These are phyloP conservation scores for Fusarium haematococcum DNA, from an alignment of 2,329 filamentous ascomycete genomes.

Conservation along the genomic window DNA sequence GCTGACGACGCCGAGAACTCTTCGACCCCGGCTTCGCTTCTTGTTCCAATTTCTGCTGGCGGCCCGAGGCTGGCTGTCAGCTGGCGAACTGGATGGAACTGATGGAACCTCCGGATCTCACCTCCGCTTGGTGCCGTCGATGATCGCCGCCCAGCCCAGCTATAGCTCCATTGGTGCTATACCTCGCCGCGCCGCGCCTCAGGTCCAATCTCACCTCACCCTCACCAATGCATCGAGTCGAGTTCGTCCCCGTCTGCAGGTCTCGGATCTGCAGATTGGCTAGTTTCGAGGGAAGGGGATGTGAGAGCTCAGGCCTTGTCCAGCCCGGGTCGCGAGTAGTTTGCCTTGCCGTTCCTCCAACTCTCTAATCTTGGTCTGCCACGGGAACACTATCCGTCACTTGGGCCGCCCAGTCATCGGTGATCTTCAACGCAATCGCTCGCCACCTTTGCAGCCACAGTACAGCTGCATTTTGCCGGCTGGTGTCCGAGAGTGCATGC, in stretches of 20 bases:
- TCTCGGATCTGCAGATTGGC: conserved; percentile 30
- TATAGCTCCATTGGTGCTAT: conserved; percentile 31
- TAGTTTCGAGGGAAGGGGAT: conserved; percentile 16
- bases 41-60: neutral
- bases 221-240: conserved; percentile 32
- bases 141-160: conserved; percentile 31
- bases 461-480: neutral
- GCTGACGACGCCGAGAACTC: neutral
- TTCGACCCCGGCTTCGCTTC: neutral
- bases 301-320: conserved; percentile 15
- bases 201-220: conserved; percentile 19
- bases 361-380: conserved; percentile 25
- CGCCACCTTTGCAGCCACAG: conserved; percentile 43
- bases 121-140: conserved; percentile 36
- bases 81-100: conserved; percentile 2
- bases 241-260: conserved; percentile 32
- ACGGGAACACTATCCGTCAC: conserved; percentile 36
- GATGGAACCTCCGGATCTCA: conserved; percentile 35
- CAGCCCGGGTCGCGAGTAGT: conserved; percentile 28
- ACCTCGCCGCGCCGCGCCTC: conserved; percentile 19
- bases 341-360: conserved; percentile 38
- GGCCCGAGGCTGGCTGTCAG: conserved; percentile 1
- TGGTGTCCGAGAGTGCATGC: conserved; percentile 1
- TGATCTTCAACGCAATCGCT: conserved; percentile 27
- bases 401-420: conserved; percentile 16